Percentiles rank a stretch among this genome's conserved stretches.
phyloP scores from a whole-genome alignment of 805 yeast genomes.

The Candida loeiensis region DNA sequence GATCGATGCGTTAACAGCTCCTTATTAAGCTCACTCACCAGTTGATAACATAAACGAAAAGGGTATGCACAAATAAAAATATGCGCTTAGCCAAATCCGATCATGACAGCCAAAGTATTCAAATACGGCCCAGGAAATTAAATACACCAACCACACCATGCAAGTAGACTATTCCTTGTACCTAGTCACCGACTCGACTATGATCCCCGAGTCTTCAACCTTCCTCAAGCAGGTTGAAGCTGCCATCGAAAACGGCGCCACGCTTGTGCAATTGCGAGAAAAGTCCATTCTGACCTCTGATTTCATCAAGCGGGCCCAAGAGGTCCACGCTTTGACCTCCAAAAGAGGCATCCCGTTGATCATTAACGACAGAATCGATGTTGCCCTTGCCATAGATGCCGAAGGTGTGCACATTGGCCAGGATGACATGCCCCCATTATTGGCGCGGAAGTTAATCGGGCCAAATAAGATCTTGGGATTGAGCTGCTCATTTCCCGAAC shows the following conservation, averaged over 20 bases:
- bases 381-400: conserved; percentile 84
- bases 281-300: conserved; percentile 64
- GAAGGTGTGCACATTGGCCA: conserved; percentile 95
- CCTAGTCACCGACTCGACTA: conserved; percentile 74
- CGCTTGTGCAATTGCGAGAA: conserved; percentile 81
- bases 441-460: conserved; percentile 65
- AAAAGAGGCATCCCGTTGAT: conserved; percentile 66
- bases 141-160: background rate
- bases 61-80: background rate
- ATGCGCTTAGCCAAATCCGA: background rate
- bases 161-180: conserved; percentile 59
- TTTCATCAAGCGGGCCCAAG: conserved; percentile 59
- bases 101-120: no score
- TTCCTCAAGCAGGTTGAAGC: conserved; percentile 59
- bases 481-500: conserved; percentile 59
- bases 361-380: conserved; percentile 83
- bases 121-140: background rate
- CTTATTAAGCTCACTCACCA: no score
- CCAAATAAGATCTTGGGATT: conserved; percentile 76
- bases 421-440: conserved; percentile 67
- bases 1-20: no score
- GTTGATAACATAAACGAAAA: no score
- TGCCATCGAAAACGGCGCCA: conserved; percentile 69
- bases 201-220: conserved; percentile 54
- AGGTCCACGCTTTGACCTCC: conserved; percentile 60